Percentiles rank a stretch among this genome's conserved stretches.
These are phyloP conservation scores for Penicillium desertorum DNA, from an alignment of 495 filamentous ascomycete genomes.

Conservation along the genomic window DNA sequence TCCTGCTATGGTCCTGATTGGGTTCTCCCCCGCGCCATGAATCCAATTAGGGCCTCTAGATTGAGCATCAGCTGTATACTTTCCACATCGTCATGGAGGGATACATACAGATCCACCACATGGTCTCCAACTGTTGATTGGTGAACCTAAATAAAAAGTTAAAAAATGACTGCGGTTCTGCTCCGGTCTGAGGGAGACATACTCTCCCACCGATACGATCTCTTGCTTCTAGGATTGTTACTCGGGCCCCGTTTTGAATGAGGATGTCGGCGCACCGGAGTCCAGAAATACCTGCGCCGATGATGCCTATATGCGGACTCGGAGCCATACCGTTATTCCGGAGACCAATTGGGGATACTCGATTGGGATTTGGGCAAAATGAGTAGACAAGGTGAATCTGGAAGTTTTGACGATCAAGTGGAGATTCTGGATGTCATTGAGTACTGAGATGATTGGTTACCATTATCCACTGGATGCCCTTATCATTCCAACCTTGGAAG, in stretches of 20 bases:
- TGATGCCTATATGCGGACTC: slow-evolving; percentile 62
- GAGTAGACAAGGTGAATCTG: slow-evolving; percentile 5
- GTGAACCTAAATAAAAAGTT: slow-evolving; percentile 33
- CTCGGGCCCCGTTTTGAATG: slow-evolving; percentile 70
- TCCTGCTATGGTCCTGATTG: slow-evolving; percentile 75
- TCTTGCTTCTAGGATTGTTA: slow-evolving; percentile 84
- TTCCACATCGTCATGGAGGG: not conserved
- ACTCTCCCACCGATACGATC: slow-evolving; percentile 82
- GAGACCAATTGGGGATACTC: not conserved
- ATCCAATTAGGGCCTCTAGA: slow-evolving; percentile 90
- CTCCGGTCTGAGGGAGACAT: slow-evolving; percentile 21
- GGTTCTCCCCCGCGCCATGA: slow-evolving; percentile 82
- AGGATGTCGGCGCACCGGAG: slow-evolving; percentile 83
- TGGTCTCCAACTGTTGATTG: slow-evolving; percentile 41
- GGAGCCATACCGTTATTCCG: slow-evolving; percentile 25
- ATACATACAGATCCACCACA: slow-evolving; percentile 47
- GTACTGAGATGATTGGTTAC: slow-evolving; percentile 25
- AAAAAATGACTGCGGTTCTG: not conserved
- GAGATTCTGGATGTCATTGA: slow-evolving; percentile 20
- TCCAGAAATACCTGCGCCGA: slow-evolving; percentile 88
- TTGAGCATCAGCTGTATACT: not conserved
- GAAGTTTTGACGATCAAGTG: slow-evolving; percentile 7
- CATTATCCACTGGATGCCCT: slow-evolving; percentile 9
- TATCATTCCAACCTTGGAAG: not conserved
- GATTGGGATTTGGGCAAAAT: not conserved